Base-by-base conservation (phyloP, 2,329 filamentous ascomycete genomes). In the Clonostachys solani region DNA sequence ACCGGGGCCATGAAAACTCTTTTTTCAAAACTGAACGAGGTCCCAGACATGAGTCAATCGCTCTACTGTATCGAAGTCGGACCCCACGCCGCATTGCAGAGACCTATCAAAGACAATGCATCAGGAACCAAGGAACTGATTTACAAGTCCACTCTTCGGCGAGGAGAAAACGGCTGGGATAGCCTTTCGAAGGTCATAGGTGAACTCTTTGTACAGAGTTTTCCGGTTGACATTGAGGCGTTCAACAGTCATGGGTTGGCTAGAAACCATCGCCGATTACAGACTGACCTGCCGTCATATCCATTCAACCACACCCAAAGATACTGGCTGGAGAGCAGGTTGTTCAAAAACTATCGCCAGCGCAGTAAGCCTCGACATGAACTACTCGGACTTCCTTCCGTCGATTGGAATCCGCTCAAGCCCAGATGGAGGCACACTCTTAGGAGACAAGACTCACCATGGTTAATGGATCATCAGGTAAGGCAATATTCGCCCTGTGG, bases 371-470 rank as follows among this genome's bases (percentile, higher is more conserved):
- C 59, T 1, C 64, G 72, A 2, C 72, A 71, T 47, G 73, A 77
- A 36, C 61, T 79, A 4, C 63, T 79, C 3, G 76, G 76, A 5
- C 61, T 67, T 2, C 55, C 71, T 18, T 70, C 69, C 12, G 66
- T 71, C 49, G 67, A 67, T 40, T 38, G 16, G 12, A 45, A 62
- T 42, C 69, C 73, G 9, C 52, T 69, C 3, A 71, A 75, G 54
- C 72, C 72, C 0, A 71, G 63, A 1, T 78, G 75, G 75, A 64
- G 74, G 36, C 77, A 75, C 49, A 65, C 73, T 23, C 56, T 78
- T 29, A 66, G 66, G 12, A 52, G 71, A 1, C 71, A 76, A 37
- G 73, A 78, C 47, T 55, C 77, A 0, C 77, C 83, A 2, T 84
- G 83, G 67, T 66, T 75, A 2, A 44, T 49, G 5, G 62, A 72